phyloP scores from a whole-genome alignment of 345 rosid species.

The Syzygium oleosum region DNA sequence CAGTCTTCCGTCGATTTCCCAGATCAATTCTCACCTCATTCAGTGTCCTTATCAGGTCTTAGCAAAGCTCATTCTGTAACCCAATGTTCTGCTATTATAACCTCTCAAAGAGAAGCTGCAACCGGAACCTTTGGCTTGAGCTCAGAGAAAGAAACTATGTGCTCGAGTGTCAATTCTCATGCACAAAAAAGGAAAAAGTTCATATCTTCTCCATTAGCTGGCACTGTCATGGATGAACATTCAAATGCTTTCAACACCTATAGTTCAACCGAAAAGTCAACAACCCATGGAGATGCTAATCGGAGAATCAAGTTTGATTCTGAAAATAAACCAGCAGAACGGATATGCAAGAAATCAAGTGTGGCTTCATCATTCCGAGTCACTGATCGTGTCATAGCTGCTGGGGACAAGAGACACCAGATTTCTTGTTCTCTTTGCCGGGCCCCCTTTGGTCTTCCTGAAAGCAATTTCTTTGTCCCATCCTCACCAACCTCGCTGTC shows the following conservation, averaged over 20 bases:
- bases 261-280: not conserved
- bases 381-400: not conserved
- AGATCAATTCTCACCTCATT: constrained; percentile 31
- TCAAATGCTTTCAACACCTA: not conserved
- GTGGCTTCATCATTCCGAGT: not conserved
- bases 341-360: constrained; percentile 15
- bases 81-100: constrained; percentile 21
- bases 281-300: constrained; percentile 13
- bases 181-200: constrained; percentile 49
- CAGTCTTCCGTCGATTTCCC: constrained; percentile 35
- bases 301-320: constrained; percentile 46
- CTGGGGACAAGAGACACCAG: constrained; percentile 31
- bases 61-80: constrained; percentile 17
- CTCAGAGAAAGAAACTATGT: constrained; percentile 43
- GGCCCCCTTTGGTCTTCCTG: constrained; percentile 54
- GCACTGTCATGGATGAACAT: constrained; percentile 14
- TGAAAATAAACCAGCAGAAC: constrained; percentile 15
- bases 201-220: constrained; percentile 23
- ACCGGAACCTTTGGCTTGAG: constrained; percentile 17
- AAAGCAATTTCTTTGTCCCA: constrained; percentile 36
- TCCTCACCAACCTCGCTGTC: constrained; percentile 49
- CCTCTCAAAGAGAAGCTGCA: constrained; percentile 34
- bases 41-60: constrained; percentile 20
- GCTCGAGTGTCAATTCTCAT: constrained; percentile 63
- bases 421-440: constrained; percentile 64